Evolutionary conservation across 73 alveolate genomes (phyloP), one percentile per base, ranked within the genome.

Genomic region (Paramecium bursaria): DNA sequence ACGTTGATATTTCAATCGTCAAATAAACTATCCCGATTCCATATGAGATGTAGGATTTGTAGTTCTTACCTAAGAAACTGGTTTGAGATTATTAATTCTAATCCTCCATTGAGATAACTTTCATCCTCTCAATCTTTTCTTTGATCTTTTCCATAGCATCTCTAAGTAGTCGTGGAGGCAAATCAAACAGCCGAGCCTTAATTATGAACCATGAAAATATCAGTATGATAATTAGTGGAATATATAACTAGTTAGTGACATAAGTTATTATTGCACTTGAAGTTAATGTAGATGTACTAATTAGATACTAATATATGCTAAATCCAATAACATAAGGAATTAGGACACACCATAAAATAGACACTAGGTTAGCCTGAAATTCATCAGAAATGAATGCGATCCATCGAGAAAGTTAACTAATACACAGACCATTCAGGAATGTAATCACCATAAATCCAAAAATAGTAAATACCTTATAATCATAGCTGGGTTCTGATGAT

Each of bases 201-300:
- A 67, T 67, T 15, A 67, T 67, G 19, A 67, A 67, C 82, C 82
- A 67, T 6, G 82, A 67, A 67, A 67, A 67, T 9, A 67, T 42
- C 9, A 67, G 27, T 9, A 67, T 67, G 13, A 67, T 39, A 11
- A 67, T 35, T 23, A 67, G 21, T 33, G 82, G 82, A 2, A 67
- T 39, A 27, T 67, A 67, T 0, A 67, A 26, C 10, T 17, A 7
- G 1, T 15, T 7, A 4, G 44, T 10, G 3, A 42, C 13, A 39
- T 67, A 67, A 21, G 53, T 39, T 67, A 67, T 3, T 15, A 67
- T 25, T 25, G 26, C 55, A n/a, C n/a, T n/a, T n/a, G n/a, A n/a
- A n/a, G n/a, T n/a, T n/a, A n/a, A n/a, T n/a, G n/a, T n/a, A n/a
- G n/a, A n/a, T n/a, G n/a, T n/a, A n/a, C n/a, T n/a, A n/a, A n/a